Evolutionary conservation across 108 stramenopile species (phyloP), one percentile per base, ranked within the genome.

Genomic region (Epipyxis sp.): DNA sequence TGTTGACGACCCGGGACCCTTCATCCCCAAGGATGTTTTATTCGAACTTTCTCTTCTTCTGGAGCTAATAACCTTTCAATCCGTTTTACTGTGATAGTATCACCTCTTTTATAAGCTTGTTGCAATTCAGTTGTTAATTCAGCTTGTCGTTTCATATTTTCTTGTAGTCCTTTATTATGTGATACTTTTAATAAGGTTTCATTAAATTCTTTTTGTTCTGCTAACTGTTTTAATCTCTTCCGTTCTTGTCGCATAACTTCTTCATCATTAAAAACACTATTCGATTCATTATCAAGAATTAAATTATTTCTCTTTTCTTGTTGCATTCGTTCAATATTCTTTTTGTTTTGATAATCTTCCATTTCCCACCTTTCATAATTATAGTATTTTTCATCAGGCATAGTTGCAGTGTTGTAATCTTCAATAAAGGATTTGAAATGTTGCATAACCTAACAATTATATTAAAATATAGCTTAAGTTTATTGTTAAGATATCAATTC

Each of bases 281-380:
- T 0, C 78, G 77, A 59, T 40, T 69, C 74, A 43, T 82, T 74
- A 20, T 65, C 69, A 0, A 44, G 69, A 59, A 3, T 42, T 25
- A 35, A 69, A 32, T 77, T 78, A 42, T 40, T 40, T 35, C 59
- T 77, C 20, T 13, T 29, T 32, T 76, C 59, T 79, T 80, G 82
- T 37, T 78, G 69, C n/a, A n/a, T n/a, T n/a, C n/a, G n/a, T n/a
- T n/a, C n/a, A n/a, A n/a, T n/a, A n/a, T n/a, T n/a, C n/a, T n/a
- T n/a, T 82, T 85, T 59, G 78, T 84, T 65, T 68, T 87, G 72
- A 74, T 94, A 95, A 77, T 97, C 92, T 29, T 90, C 90, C 91
- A 92, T 92, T 86, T 97, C 96, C 94, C 94, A 97, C 80, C 91
- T 88, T 59, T 95, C 94, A 74, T 93, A 94, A 80, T 97, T 86